Percentiles rank a stretch among this genome's conserved stretches.
Evolutionary conservation across 352 stramenopile genomes (phyloP).

Genomic region (Phytophthora citricola): DNA sequence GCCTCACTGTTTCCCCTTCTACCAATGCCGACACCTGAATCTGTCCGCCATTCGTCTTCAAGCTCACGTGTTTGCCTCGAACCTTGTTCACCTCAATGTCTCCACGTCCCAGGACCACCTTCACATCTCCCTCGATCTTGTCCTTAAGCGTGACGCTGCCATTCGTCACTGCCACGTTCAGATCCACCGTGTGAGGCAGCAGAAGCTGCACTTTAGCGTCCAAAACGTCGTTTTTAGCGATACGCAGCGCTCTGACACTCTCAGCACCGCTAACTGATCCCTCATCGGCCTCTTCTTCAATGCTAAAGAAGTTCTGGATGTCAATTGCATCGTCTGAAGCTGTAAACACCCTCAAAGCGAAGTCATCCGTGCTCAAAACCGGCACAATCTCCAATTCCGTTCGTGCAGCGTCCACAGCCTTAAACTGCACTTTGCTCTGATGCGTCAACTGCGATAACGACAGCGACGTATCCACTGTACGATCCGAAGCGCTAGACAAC

Average conservation of each 20-base stretch:
- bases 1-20: slow-evolving; percentile 61
- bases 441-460: slow-evolving; percentile 49
- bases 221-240: slow-evolving; percentile 31
- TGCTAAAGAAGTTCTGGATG: slow-evolving; percentile 29
- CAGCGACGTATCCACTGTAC: slow-evolving; percentile 1
- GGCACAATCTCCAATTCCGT: slow-evolving; percentile 58
- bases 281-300: slow-evolving; percentile 31
- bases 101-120: slow-evolving; percentile 62
- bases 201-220: slow-evolving; percentile 38
- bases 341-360: slow-evolving; percentile 44
- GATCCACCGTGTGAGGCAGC: slow-evolving; percentile 50
- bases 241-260: slow-evolving; percentile 28
- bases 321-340: background rate
- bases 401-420: slow-evolving; percentile 39
- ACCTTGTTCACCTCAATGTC: slow-evolving; percentile 71
- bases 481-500: slow-evolving; percentile 6
- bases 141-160: slow-evolving; percentile 56
- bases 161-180: slow-evolving; percentile 56
- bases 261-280: background rate
- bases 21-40: slow-evolving; percentile 57
- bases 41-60: slow-evolving; percentile 71
- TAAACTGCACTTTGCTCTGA: slow-evolving; percentile 51
- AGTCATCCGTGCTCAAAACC: slow-evolving; percentile 56
- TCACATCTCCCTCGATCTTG: slow-evolving; percentile 81
- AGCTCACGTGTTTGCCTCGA: slow-evolving; percentile 55